Evolutionary conservation across 176 grass and related monocot species (phyloP).

Genomic region (Thinopyrum elongatum): DNA sequence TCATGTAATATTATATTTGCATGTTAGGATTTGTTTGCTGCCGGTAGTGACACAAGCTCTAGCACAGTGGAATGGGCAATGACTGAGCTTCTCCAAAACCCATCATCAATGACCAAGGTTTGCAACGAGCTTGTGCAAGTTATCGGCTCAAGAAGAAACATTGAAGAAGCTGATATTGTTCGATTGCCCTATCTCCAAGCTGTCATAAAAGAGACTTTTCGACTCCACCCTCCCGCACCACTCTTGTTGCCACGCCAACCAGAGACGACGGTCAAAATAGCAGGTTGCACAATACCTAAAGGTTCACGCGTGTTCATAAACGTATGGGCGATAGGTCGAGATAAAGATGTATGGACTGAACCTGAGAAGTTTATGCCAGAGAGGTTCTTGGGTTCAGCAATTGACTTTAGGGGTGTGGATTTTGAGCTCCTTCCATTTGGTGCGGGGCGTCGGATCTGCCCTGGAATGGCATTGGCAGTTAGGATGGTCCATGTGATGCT

Average conservation of each 20-base stretch:
- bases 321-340: neutral
- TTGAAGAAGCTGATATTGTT: constrained; percentile 28
- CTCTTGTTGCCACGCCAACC: constrained; percentile 17
- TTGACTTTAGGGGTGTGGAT: constrained; percentile 13
- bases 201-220: constrained; percentile 30
- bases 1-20: neutral
- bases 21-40: constrained; percentile 31
- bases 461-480: constrained; percentile 4
- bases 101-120: neutral
- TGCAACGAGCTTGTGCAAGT: constrained; percentile 1
- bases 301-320: constrained; percentile 34
- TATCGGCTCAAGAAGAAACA: constrained; percentile 5
- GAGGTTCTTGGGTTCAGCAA: neutral
- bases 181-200: constrained; percentile 37
- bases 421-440: constrained; percentile 28
- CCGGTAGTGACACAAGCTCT: constrained; percentile 39
- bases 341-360: constrained; percentile 9
- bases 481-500: constrained; percentile 29
- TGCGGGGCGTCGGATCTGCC: constrained; percentile 3
- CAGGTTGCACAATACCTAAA: constrained; percentile 11
- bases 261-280: neutral
- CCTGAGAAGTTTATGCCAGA: constrained; percentile 20
- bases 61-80: constrained; percentile 41
- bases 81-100: constrained; percentile 29
- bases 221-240: constrained; percentile 34